Evolutionary conservation across 2,329 filamentous ascomycete species (phyloP), one percentile per base, ranked within the genome.

Genomic region (Penicillium hordei): DNA sequence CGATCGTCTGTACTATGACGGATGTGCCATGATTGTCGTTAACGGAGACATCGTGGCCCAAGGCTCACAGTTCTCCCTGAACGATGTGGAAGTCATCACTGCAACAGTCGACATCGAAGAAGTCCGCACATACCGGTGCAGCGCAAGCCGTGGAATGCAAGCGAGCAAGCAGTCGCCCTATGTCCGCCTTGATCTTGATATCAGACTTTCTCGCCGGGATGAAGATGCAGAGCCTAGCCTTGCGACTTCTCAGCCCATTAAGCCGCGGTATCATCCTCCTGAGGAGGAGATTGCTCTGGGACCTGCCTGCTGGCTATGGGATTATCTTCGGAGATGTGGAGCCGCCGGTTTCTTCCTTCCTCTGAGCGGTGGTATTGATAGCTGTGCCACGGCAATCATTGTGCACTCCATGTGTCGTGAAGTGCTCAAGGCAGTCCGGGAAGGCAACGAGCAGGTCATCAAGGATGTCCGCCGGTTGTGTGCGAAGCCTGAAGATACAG

Each of bases 21-120:
- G 86, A 13, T 86, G 81, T 55, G 80, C 83, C 10, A 83, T 89
- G 78, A 86, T 89, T 56, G 77, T 88, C 12, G 75, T 84, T 58
- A 86, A 84, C 59, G 87, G 86, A 9, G 79, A 83, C 17, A 81
- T 87, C 42, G 78, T 89, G 1, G 86, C 85, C 1, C 87, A 90
- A 69, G 86, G 83, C 2, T 82, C 81, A 0, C 87, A 90, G 65
- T 90, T 90, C 73, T 83, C 79, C 15, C 71, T 89, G 10, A 81
- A 82, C 43, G 84, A 87, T 40, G 86, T 89, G 6, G 86, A 89
- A 65, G 85, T 89, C 4, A 74, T 87, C 19, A 83, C 81, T 5
- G 87, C 87, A 3, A 89, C 86, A 0, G 79, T 89, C 7, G 86
- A 89, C 64, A 76, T 90, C 2, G 90, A 93, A 66, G 86, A 90